Evolutionary conservation across 345 rosid species (phyloP), one percentile per base, ranked within the genome.

Genomic region (Barbarea vulgaris): DNA sequence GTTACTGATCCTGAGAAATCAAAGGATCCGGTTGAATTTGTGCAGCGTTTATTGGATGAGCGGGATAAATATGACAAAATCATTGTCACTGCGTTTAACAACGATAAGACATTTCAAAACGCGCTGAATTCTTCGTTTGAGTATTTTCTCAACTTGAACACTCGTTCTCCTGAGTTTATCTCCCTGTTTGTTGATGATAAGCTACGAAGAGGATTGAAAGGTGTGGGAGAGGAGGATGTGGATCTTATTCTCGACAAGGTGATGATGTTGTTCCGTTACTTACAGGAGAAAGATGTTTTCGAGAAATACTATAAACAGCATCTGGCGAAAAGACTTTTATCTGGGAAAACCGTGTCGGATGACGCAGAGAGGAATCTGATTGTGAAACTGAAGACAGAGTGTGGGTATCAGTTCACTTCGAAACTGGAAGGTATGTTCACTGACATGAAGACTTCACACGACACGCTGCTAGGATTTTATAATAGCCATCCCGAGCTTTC

Each of bases 341-440:
- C 96, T 2, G 97, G 97, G 14, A 94, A 91, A 81, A 91, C 97
- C 0, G 91, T 89, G 37, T 86, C 97, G 8, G 98, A 90, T 84
- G 98, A 94, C 63, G 97, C 97, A 7, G 98, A 94, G 81, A 88
- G 96, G 79, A 94, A 96, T 81, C 77, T 91, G 83, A 88, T 94
- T 12, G 96, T 91, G 69, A 94, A 94, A 81, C 95, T 94, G 55
- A 94, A 94, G 84, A 91, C 97, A 0, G 96, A 94, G 78, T 94
- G 98, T 69, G 98, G 98, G 2, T 91, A 90, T 67, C 98, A 94
- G 64, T 94, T 94, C 84, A 94, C 98, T 76, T 91, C 93, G 4
- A 94, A 94, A 79, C 73, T 94, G 31, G 98, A 94, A 83, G 97
- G 98, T 57, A 94, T 94, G 98, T 94, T 94, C 70, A 91, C 98